Percentiles rank a stretch among this genome's conserved stretches.
Evolutionary conservation across 2,329 filamentous ascomycete genomes (phyloP).

Genomic region (Phialophora tarda): DNA sequence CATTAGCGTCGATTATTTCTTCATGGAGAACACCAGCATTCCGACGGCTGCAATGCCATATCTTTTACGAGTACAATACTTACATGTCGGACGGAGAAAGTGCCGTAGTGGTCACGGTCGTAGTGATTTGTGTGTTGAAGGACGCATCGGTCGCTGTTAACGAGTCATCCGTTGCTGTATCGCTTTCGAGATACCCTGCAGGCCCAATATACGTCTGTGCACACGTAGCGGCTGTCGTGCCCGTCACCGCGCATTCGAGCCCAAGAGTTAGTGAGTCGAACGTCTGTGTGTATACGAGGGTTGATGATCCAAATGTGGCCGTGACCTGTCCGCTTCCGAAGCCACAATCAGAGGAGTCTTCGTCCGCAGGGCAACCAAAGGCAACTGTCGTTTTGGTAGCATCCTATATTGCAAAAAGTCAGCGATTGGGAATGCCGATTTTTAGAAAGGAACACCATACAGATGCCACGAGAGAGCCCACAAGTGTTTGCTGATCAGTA

Average conservation of each 20-base stretch:
- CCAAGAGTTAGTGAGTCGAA: slow-evolving; percentile 24
- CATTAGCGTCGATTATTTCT: not conserved
- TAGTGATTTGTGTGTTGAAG: slow-evolving; percentile 22
- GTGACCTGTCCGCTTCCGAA: slow-evolving; percentile 30
- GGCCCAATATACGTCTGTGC: slow-evolving; percentile 33
- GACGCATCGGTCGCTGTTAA: slow-evolving; percentile 15
- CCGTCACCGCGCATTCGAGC: slow-evolving; percentile 34
- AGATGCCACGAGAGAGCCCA: slow-evolving; percentile 31
- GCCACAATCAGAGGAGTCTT: slow-evolving; percentile 29
- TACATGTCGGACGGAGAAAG: slow-evolving; percentile 25
- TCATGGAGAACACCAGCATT: not conserved
- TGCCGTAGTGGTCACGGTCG: slow-evolving; percentile 20
- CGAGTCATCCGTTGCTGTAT: slow-evolving; percentile 15
- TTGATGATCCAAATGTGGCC: slow-evolving; percentile 34
- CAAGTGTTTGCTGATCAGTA: slow-evolving; percentile 26
- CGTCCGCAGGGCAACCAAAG: slow-evolving; percentile 28
- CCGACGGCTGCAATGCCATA: not conserved
- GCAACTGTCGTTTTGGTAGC: slow-evolving; percentile 31
- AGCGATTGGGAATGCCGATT: not conserved
- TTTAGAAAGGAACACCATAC: slow-evolving; percentile 14
- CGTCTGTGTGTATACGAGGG: slow-evolving; percentile 23
- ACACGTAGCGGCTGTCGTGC: slow-evolving; percentile 34
- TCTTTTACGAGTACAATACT: not conserved
- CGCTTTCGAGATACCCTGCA: slow-evolving; percentile 13
- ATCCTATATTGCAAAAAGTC: slow-evolving; percentile 23